Evolutionary conservation across 1,139 yeast genomes (phyloP).

Genomic region (Protomyces pachydermus): DNA sequence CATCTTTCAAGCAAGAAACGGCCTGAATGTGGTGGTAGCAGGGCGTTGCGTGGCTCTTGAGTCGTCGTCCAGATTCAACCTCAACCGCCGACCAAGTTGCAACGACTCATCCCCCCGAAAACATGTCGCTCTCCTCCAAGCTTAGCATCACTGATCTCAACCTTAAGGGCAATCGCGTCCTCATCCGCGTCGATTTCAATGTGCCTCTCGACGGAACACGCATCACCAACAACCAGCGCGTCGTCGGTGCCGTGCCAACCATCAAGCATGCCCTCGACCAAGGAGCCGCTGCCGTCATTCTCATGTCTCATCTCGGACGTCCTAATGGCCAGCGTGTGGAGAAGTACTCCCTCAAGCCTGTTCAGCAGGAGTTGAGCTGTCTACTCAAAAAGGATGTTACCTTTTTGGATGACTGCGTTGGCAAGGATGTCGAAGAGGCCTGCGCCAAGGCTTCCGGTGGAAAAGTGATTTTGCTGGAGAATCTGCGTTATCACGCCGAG

Average conservation of each 20-base stretch:
- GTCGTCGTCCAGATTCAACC: neutral
- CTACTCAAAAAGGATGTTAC: constrained; percentile 65
- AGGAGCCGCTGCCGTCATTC: constrained; percentile 74
- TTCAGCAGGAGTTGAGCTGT: constrained; percentile 74
- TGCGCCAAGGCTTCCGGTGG: constrained; percentile 69
- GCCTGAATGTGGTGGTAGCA: neutral
- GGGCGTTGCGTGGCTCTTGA: too few species aligned
- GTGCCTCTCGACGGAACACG: constrained; percentile 93
- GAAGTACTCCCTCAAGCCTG: constrained; percentile 87
- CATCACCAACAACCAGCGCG: constrained; percentile 97
- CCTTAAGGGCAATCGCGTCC: constrained; percentile 80
- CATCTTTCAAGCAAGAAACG: neutral
- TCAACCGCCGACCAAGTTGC: neutral
- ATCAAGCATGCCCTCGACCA: constrained; percentile 86
- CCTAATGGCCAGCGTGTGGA: constrained; percentile 85
- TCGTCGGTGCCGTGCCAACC: constrained; percentile 96
- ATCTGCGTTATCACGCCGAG: constrained; percentile 92
- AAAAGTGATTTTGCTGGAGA: constrained; percentile 66
- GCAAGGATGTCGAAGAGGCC: constrained; percentile 72
- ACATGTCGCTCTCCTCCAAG: constrained; percentile 86
- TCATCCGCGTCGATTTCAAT: constrained; percentile 82
- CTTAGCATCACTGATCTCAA: constrained; percentile 85
- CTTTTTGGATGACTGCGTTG: constrained; percentile 84
- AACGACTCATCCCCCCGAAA: constrained; percentile 8
- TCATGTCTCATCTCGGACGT: constrained; percentile 96